phyloP scores from a whole-genome alignment of 352 stramenopile genomes.

The Phytophthora agathidicida region DNA sequence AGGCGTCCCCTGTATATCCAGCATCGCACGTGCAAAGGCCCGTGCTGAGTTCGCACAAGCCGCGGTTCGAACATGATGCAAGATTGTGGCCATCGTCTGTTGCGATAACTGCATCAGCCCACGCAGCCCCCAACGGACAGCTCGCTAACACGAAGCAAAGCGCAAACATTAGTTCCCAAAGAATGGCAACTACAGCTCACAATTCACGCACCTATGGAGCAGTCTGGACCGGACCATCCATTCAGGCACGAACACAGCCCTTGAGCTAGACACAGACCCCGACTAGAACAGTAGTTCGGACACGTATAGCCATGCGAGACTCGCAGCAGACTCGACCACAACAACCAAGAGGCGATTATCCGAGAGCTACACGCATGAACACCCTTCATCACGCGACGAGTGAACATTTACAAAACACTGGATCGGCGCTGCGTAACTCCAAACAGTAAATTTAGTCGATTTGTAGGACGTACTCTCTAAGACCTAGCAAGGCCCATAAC shows the following conservation, averaged over 20 bases:
- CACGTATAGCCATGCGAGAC: constrained; percentile 48
- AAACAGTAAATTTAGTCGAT: constrained; percentile 32
- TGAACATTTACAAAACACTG: constrained; percentile 9
- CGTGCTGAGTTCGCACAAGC: constrained; percentile 59
- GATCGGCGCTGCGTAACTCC: constrained; percentile 19
- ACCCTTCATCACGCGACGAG: constrained; percentile 17
- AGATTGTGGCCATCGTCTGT: constrained; percentile 80
- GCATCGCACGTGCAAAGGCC: constrained; percentile 68
- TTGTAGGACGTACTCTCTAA: constrained; percentile 6
- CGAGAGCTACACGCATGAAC: neutral
- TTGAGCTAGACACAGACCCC: constrained; percentile 64
- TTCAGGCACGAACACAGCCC: constrained; percentile 61
- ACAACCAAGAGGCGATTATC: constrained; percentile 5
- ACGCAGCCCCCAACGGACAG: constrained; percentile 72
- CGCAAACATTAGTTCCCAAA: neutral
- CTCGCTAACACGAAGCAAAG: constrained; percentile 26
- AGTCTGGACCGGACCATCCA: constrained; percentile 59
- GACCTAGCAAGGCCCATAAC: constrained; percentile 65
- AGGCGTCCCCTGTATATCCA: constrained; percentile 82
- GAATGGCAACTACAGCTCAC: too few relatives aligned
- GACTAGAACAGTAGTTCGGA: constrained; percentile 73
- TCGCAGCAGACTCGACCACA: constrained; percentile 12
- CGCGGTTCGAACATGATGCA: constrained; percentile 90
- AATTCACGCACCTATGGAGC: constrained; percentile 48
- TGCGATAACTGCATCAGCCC: constrained; percentile 65